Conservation (phyloP, 257 asterid species). For the Solanum etuberosum region DNA sequence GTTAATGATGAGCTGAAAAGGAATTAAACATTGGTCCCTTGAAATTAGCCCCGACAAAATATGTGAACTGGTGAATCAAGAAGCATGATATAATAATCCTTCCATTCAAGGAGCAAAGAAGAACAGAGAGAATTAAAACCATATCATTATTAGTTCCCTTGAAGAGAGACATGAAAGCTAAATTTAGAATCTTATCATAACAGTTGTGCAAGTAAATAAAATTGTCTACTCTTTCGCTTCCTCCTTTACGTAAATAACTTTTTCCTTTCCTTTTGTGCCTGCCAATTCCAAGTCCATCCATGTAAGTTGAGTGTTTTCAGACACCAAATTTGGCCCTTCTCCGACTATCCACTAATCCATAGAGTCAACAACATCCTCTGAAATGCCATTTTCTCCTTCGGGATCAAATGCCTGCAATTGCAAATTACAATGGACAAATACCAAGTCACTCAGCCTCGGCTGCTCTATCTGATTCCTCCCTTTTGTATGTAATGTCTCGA, state of each 20-base stretch:
- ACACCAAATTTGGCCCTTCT: background rate
- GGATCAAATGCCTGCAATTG: conserved; percentile 25
- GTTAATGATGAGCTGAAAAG: no score
- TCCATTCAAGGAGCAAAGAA: no score
- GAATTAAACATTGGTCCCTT: no score
- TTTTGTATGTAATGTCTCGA: conserved; percentile 14
- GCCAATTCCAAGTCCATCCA: conserved; percentile 2
- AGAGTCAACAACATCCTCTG: conserved; percentile 4
- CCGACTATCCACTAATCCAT: conserved; percentile 20
- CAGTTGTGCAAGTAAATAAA: no score
- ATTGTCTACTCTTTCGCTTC: background rate
- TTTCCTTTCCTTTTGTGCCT: background rate
- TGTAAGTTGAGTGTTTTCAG: background rate
- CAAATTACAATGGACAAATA: conserved; percentile 43
- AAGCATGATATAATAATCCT: no score
- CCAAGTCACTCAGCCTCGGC: conserved; percentile 17
- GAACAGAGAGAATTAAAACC: no score
- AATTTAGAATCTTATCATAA: no score
- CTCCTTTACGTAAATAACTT: background rate
- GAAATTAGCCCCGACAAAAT: no score
- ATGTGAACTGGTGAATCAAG: no score
- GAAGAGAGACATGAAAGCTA: no score
- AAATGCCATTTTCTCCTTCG: background rate
- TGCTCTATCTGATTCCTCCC: conserved; percentile 16
- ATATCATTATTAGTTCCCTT: no score